A percentile compares a stretch with the other conserved stretches of the same genome.
phyloP scores from a whole-genome alignment of 1,139 yeast species.

The Kazachstania sp. region DNA sequence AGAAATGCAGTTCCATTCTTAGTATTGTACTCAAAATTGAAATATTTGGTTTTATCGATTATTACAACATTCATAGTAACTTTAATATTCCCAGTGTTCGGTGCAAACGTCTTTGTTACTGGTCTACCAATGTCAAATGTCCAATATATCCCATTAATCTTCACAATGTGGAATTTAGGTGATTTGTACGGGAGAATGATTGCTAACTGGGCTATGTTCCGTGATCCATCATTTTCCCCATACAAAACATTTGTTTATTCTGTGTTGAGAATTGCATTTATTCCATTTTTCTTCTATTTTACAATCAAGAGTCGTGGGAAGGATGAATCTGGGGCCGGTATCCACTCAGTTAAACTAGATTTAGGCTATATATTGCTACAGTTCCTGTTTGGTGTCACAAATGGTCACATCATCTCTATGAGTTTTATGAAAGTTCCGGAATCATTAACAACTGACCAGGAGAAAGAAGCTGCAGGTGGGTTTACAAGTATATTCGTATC shows the following conservation, averaged over 20 bases:
- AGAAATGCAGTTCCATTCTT: constrained; percentile 27
- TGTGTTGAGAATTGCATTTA: constrained; percentile 43
- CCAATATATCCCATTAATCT: constrained; percentile 67
- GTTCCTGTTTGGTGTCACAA: constrained; percentile 71
- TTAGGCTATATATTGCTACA: constrained; percentile 59
- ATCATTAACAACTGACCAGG: constrained; percentile 48
- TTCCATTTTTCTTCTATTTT: constrained; percentile 48
- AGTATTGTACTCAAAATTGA: constrained; percentile 49
- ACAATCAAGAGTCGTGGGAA: constrained; percentile 31
- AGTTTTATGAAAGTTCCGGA: constrained; percentile 74
- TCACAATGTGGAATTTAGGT: constrained; percentile 81
- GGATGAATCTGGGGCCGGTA: neutral
- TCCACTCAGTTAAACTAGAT: constrained; percentile 39
- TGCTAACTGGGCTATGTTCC: constrained; percentile 41
- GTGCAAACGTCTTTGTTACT: constrained; percentile 52
- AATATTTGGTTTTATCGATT: constrained; percentile 58
- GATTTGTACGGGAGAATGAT: constrained; percentile 70
- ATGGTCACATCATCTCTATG: constrained; percentile 77
- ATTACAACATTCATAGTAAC: constrained; percentile 71
- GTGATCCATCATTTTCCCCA: constrained; percentile 19
- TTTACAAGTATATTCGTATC: constrained; percentile 73
- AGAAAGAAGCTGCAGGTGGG: constrained; percentile 91
- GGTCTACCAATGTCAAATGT: constrained; percentile 27
- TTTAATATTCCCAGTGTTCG: constrained; percentile 82
- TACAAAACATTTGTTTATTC: constrained; percentile 43